A percentile compares a stretch with the other conserved stretches of the same genome.
These are phyloP conservation scores for Zymoseptoria crescenta DNA, from an alignment of 2,329 filamentous ascomycete species.

Conservation along the genomic window DNA sequence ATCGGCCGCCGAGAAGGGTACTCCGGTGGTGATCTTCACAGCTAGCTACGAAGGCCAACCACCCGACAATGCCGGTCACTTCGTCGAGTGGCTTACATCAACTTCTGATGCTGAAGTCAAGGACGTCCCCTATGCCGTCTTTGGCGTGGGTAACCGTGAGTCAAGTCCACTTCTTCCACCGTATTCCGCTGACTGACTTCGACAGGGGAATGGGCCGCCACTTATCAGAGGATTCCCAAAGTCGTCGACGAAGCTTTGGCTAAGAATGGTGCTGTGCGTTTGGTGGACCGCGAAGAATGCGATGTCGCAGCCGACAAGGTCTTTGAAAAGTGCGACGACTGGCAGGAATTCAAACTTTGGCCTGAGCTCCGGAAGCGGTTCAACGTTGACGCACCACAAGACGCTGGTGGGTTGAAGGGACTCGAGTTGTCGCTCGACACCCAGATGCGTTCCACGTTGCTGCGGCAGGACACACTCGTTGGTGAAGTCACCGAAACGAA, in stretches of 20 bases:
- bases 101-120: not conserved
- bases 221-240: conserved; percentile 61
- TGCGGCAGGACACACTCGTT: not conserved
- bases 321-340: conserved; percentile 51
- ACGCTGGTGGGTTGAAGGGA: conserved; percentile 2
- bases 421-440: conserved; percentile 14
- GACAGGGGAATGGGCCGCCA: conserved; percentile 44
- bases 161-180: not conserved
- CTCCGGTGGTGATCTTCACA: conserved; percentile 59
- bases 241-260: conserved; percentile 50
- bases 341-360: conserved; percentile 56
- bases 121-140: conserved; percentile 58
- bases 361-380: conserved; percentile 39
- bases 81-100: conserved; percentile 57
- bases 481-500: conserved; percentile 46
- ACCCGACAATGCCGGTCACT: conserved; percentile 62
- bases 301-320: conserved; percentile 33
- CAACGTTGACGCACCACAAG: conserved; percentile 13
- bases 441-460: not conserved
- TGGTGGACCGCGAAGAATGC: conserved; percentile 28
- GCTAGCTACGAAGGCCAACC: conserved; percentile 69
- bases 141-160: conserved; percentile 53
- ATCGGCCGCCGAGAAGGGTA: conserved; percentile 50
- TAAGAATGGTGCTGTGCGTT: conserved; percentile 39
- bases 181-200: not conserved